Evolutionary conservation across 2,329 filamentous ascomycete genomes (phyloP).

Genomic region (Ascochyta clinopodiicola): DNA sequence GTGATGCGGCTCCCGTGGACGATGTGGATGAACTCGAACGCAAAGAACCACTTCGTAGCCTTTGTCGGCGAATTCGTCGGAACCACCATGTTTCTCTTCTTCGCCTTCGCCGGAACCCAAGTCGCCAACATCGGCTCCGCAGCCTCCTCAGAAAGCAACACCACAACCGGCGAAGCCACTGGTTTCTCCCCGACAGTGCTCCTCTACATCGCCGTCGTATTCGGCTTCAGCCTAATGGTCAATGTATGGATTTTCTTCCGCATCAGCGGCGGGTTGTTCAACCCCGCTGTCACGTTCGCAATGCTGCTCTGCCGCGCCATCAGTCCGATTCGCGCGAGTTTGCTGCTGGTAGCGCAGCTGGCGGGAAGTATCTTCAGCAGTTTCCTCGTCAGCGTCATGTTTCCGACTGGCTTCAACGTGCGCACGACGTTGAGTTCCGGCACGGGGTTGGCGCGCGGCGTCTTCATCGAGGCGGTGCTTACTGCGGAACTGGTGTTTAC

Average conservation of each 20-base stretch:
- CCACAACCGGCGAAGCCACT: slow-evolving; percentile 46
- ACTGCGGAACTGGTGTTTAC: slow-evolving; percentile 49
- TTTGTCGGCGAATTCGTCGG: slow-evolving; percentile 57
- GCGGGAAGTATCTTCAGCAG: slow-evolving; percentile 54
- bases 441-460: slow-evolving; percentile 53
- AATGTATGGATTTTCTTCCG: slow-evolving; percentile 52
- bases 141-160: slow-evolving; percentile 45
- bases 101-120: slow-evolving; percentile 54
- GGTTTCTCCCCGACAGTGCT: slow-evolving; percentile 27
- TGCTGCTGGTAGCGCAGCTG: slow-evolving; percentile 55
- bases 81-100: slow-evolving; percentile 55
- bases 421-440: slow-evolving; percentile 52
- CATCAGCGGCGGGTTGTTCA: slow-evolving; percentile 43
- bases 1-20: slow-evolving; percentile 43
- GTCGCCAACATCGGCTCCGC: slow-evolving; percentile 56
- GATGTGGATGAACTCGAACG: slow-evolving; percentile 47
- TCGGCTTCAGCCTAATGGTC: slow-evolving; percentile 48
- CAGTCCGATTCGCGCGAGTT: slow-evolving; percentile 49
- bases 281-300: slow-evolving; percentile 44
- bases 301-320: slow-evolving; percentile 50
- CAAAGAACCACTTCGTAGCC: slow-evolving; percentile 52
- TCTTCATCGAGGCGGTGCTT: slow-evolving; percentile 52
- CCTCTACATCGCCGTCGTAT: slow-evolving; percentile 48
- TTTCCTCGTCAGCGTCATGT: slow-evolving; percentile 53
- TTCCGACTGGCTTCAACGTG: slow-evolving; percentile 55